phyloP scores from a whole-genome alignment of 1,139 yeast genomes.

The Blastobotrys raffinosifermentans region DNA sequence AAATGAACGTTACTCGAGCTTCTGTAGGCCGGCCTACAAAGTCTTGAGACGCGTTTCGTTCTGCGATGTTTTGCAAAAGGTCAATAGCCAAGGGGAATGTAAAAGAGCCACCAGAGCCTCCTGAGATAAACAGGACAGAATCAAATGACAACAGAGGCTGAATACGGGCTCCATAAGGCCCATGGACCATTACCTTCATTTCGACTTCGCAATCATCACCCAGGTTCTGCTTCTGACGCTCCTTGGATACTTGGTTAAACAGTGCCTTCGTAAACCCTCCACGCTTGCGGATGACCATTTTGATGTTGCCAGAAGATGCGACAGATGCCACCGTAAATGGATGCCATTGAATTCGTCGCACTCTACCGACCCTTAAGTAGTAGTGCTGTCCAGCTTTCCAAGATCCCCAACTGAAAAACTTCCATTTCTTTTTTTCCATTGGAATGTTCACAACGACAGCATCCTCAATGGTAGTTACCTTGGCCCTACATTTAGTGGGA shows the following conservation, averaged over 20 bases:
- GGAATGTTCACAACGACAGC: slow-evolving; percentile 32
- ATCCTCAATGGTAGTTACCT: slow-evolving; percentile 36
- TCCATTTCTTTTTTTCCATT: slow-evolving; percentile 23
- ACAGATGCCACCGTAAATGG: slow-evolving; percentile 45
- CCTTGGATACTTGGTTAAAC: slow-evolving; percentile 28
- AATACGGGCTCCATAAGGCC: slow-evolving; percentile 43
- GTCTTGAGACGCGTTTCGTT: slow-evolving; percentile 24
- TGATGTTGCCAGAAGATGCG: slow-evolving; percentile 32
- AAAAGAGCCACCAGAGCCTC: slow-evolving; percentile 46
- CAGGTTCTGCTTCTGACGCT: slow-evolving; percentile 16
- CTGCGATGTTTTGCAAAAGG: slow-evolving; percentile 29
- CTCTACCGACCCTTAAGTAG: slow-evolving; percentile 38
- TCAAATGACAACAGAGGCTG: slow-evolving; percentile 43
- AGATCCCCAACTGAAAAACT: slow-evolving; percentile 36
- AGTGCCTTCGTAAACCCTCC: slow-evolving; percentile 43
- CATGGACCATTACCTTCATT: slow-evolving; percentile 37
- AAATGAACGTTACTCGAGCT: slow-evolving; percentile 33
- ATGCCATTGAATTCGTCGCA: slow-evolving; percentile 40
- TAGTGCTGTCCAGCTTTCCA: slow-evolving; percentile 50
- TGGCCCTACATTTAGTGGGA: slow-evolving; percentile 41
- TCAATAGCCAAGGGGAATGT: slow-evolving; percentile 43
- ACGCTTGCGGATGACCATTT: slow-evolving; percentile 38
- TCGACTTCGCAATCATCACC: slow-evolving; percentile 13
- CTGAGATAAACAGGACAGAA: slow-evolving; percentile 38
- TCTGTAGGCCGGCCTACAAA: slow-evolving; percentile 34